These are phyloP conservation scores for Chalciporus sp. DNA, from an alignment of 1,284 basidiomycete genomes.

Conservation along the genomic window DNA sequence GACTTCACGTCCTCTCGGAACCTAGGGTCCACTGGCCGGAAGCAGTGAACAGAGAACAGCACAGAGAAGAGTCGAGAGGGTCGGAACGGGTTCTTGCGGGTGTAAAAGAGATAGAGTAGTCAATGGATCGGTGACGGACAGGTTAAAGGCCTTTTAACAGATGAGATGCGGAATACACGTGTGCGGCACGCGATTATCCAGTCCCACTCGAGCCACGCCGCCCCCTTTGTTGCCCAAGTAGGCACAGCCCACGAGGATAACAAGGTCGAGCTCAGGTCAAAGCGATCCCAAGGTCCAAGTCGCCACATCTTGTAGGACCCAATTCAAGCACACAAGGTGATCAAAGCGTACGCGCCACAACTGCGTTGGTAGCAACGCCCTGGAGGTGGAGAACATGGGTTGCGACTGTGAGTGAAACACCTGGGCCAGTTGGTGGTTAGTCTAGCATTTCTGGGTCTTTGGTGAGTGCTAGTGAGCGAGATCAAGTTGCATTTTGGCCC, in stretches of 20 bases:
- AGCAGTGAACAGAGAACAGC: not conserved
- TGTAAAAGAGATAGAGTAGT: slow-evolving; percentile 7
- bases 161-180: slow-evolving; percentile 36
- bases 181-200: slow-evolving; percentile 36
- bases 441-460: not conserved
- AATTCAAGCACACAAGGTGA: not conserved
- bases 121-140: slow-evolving; percentile 11
- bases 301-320: not conserved
- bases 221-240: slow-evolving; percentile 14
- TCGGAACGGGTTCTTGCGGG: slow-evolving; percentile 2
- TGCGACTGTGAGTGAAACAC: not conserved
- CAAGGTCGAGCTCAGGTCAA: slow-evolving; percentile 9
- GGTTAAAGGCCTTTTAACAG: slow-evolving; percentile 31
- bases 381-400: not conserved
- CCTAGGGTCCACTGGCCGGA: not conserved
- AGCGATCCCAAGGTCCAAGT: slow-evolving; percentile 12
- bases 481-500: not conserved
- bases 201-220: slow-evolving; percentile 12
- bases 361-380: not conserved
- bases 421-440: not conserved
- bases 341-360: not conserved
- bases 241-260: slow-evolving; percentile 2
- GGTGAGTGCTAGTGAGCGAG: not conserved
- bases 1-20: slow-evolving; percentile 4
- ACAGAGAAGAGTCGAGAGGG: not conserved